Evolutionary conservation across 2,329 filamentous ascomycete genomes (phyloP).

Genomic region (Lasiodiplodia hormozganensis): DNA sequence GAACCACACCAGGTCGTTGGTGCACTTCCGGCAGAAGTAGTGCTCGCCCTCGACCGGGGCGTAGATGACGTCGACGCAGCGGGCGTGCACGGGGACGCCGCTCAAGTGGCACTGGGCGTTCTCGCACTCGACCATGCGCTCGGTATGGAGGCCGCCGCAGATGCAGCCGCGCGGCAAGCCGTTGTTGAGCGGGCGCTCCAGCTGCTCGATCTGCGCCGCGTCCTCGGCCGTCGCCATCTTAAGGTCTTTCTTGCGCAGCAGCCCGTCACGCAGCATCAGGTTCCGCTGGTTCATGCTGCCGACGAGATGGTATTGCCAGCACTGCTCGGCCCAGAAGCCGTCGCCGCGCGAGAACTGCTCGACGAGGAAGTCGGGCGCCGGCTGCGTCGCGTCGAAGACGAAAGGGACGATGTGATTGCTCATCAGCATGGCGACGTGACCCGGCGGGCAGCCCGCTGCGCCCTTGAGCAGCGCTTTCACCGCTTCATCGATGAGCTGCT

Average conservation of each 20-base stretch:
- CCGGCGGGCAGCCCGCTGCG: background rate
- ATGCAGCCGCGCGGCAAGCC: background rate
- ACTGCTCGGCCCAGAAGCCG: conserved; percentile 16
- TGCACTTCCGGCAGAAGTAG: conserved; percentile 1
- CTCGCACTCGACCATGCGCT: conserved; percentile 16
- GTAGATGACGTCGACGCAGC: background rate
- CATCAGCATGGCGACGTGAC: conserved; percentile 1
- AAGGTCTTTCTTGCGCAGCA: background rate
- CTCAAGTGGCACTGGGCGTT: background rate
- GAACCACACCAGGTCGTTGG: background rate
- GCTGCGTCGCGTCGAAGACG: background rate
- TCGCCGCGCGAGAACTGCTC: background rate
- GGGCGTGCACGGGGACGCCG: background rate
- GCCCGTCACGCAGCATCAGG: conserved; percentile 2
- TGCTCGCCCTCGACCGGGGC: background rate
- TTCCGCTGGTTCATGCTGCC: conserved; percentile 5
- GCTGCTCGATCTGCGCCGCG: background rate
- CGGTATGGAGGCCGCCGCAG: conserved; percentile 6
- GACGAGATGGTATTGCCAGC: conserved; percentile 14
- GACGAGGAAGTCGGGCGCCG: background rate
- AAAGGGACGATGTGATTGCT: background rate
- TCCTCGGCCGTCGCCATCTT: background rate
- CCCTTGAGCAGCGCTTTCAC: background rate
- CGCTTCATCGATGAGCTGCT: background rate
- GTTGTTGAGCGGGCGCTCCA: background rate